A percentile compares a stretch with the other conserved stretches of the same genome.
Evolutionary conservation across 495 filamentous ascomycete species (phyloP).

Genomic region (Xylaria telfairii): DNA sequence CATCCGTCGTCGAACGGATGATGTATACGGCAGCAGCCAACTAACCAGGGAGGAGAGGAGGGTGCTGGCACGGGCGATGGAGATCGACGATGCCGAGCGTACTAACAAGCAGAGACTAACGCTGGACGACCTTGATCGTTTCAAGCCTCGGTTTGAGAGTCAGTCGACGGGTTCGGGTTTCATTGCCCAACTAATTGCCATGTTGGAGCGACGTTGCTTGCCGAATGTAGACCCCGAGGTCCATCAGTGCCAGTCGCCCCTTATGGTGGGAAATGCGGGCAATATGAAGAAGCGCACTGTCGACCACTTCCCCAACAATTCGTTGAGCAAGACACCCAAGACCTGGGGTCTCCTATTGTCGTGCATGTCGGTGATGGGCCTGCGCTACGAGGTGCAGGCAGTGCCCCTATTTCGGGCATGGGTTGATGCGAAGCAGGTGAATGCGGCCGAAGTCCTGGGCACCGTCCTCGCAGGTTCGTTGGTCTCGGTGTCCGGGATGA

Average conservation of each 20-base stretch:
- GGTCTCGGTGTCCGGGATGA: not conserved
- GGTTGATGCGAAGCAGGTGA: conserved; percentile 9
- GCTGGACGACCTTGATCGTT: not conserved
- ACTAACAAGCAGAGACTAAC: not conserved
- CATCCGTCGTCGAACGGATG: not conserved
- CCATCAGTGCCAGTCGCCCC: conserved; percentile 2
- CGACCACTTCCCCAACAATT: not conserved
- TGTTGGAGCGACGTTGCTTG: not conserved
- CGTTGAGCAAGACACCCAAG: not conserved
- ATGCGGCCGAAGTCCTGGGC: conserved; percentile 7
- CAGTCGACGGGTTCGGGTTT: not conserved
- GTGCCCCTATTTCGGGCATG: conserved; percentile 16
- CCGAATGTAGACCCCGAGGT: not conserved
- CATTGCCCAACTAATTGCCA: not conserved
- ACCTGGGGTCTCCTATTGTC: conserved; percentile 17
- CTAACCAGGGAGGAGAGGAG: not conserved
- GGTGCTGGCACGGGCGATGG: conserved; percentile 4
- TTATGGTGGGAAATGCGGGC: conserved; percentile 15
- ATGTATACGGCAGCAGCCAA: not conserved
- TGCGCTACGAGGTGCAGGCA: not conserved
- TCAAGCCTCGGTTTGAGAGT: conserved; percentile 11
- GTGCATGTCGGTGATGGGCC: conserved; percentile 3
- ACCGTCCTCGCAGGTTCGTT: conserved; percentile 18
- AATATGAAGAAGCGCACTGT: not conserved
- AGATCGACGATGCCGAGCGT: conserved; percentile 16